Evolutionary conservation across 371 early-diverging fungal species (phyloP).

Genomic region (Actinomucor elegans): DNA sequence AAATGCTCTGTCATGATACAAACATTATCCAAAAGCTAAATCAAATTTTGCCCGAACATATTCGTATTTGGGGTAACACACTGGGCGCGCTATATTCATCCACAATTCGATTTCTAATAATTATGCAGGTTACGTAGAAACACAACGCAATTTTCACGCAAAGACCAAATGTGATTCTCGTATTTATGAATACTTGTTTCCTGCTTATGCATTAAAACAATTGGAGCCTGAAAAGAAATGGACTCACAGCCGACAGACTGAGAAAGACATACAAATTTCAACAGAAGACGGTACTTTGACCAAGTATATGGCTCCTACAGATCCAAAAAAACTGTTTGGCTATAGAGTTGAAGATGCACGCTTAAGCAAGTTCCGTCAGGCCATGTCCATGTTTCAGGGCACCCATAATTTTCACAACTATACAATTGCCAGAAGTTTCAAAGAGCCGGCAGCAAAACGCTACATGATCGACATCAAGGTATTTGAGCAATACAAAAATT

Average conservation of each 20-base stretch:
- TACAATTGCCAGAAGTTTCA: conserved; percentile 78
- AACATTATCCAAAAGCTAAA: conserved; percentile 79
- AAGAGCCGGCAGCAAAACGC: conserved; percentile 78
- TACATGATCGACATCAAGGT: conserved; percentile 79
- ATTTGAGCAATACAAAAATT: no score
- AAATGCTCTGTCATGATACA: conserved; percentile 78
- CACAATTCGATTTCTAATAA: no score
- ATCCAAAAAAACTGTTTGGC: conserved; percentile 47
- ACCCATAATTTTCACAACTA: conserved; percentile 98
- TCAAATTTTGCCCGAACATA: conserved; percentile 72
- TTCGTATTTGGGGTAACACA: conserved; percentile 86
- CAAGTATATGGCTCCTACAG: conserved; percentile 36
- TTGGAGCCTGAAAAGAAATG: conserved; percentile 16
- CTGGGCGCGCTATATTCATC: no score
- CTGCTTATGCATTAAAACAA: conserved; percentile 82
- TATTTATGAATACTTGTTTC: conserved; percentile 97
- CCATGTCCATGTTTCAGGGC: conserved; percentile 80
- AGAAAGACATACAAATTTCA: conserved; percentile 29
- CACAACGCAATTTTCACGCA: conserved; percentile 84
- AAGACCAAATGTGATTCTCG: conserved; percentile 92
- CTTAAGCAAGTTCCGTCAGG: conserved; percentile 64
- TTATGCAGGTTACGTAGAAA: conserved; percentile 65
- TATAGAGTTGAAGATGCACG: conserved; percentile 66
- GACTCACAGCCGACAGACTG: conserved; percentile 6
- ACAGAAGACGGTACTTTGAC: conserved; percentile 31